Evolutionary conservation across 495 filamentous ascomycete species (phyloP), one percentile per base, ranked within the genome.

Genomic region (Aspergillus taichungensis): DNA sequence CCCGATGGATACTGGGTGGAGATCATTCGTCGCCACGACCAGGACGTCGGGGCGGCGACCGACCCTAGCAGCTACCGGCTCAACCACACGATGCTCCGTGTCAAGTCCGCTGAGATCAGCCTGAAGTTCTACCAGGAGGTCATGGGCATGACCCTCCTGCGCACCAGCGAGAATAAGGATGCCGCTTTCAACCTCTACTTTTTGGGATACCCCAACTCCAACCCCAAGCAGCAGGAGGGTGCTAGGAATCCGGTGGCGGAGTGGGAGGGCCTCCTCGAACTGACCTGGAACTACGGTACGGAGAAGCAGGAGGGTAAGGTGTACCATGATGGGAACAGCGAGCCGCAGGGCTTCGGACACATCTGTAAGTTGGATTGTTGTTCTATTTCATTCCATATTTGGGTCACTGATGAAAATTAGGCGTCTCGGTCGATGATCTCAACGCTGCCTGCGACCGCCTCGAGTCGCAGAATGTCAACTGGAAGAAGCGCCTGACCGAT

Each of bases 231-330:
- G 14, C 53, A 71, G 27, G 72, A 83, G 29, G 72, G 64, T 38
- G 71, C 62, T 30, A 68, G 64, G 37, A 84, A 79, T 51, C 68
- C 75, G 35, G 56, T 80, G 3, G 78, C 84, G 3, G 76, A 78
- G 34, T 76, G 79, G 40, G 91, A 96, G 59, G 91, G 91, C 2
- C 58, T 96, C 42, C 68, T 96, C 8, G 90, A 95, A 68, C 57
- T 98, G 53, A 96, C 90, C 13, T 95, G 88, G 87, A 96, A 98
- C 60, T 92, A 95, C 51, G 92, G 92, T 34, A 96, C 92, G 3
- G 92, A 98, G 73, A 91, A 87, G 57, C 80, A 96, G 53, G 73
- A 81, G 44, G 69, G 74, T 37, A 88, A 88, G 55, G 81, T 80
- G 35, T 98, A 98, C 58, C 92, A 98, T 59, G 82, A 94, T 52